Base-by-base conservation (phyloP, 768 basidiomycete genomes). In the Tephrocybe rancida region DNA sequence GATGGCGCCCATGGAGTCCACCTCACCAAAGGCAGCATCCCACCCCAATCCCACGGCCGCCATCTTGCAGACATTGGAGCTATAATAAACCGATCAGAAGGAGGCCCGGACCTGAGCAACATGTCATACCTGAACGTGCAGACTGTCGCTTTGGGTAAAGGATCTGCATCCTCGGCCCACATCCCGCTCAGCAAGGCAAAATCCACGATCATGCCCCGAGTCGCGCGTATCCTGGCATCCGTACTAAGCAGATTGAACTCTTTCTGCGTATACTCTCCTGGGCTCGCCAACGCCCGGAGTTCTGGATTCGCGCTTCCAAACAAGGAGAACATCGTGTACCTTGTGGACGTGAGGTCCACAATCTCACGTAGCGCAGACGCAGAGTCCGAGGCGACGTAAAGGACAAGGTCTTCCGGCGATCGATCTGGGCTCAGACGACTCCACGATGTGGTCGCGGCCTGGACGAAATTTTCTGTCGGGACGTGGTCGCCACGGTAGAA, bases 121-220 rank as follows among this genome's bases (percentile, higher is more conserved):
- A 30, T 6, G 6, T 61, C 78, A 8, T 52, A 85, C 86, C 77
- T 80, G n/a, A 84, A 64, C 3, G 81, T 78, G 62, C 86, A 88
- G 27, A 89, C 66, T 5, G 74, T 70, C 19, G 82, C 83, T 13
- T 74, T 73, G 1, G 87, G 85, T 16, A 65, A 62, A 3, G 75
- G 64, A 35, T 80, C 79, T 13, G 69, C 70, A 7, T 69, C 61
- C 56, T 65, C 67, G 3, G 73, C 65, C 88, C 88, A 90, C 37
- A 84, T 61, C 14, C 88, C 88, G 50, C 77, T 81, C 22, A 88
- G 54, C 61, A 88, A 54, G 10, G 88, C 87, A 55, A 88, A 78
- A 65, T 90, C 88, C 5, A 88, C 80, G 43, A 90, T 64, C 75
- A 84, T 81, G 1, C 87, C 88, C 44, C 73, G 75, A 16, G 86